Evolutionary conservation across 495 filamentous ascomycete genomes (phyloP), one percentile per base, ranked within the genome.

Genomic region (Usnea hakonensis): DNA sequence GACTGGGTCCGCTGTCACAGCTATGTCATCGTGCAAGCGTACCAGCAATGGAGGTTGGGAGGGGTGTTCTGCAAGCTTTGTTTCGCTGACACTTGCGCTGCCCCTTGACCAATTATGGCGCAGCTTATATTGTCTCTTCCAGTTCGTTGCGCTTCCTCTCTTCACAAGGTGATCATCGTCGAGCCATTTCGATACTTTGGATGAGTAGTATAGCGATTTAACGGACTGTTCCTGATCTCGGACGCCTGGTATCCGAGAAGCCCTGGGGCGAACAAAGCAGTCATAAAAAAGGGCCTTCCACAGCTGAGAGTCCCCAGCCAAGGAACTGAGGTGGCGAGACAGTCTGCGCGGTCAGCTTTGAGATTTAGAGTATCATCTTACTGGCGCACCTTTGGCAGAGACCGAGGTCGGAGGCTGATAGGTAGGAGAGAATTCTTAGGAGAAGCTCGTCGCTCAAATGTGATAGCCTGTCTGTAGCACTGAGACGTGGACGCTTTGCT

Each of bases 271-370:
- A 13, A 98, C 91, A 75, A 96, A 98, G 64, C 87, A 85, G 37
- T 84, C 80, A 76, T 96, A 96, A 75, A 95, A 98, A 37, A 88
- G 79, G 11, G 81, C 79, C 74, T 93, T 96, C 94, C 94, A 98
- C 55, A 98, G 75, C 70, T 96, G 90, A 14, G 87, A 87, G 74
- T 98, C 94, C 63, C 80, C 80, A 21, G 89, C 80, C 17, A 98
- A 77, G n/a, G 74, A 75, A 67, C 86, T 79, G 68, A 96, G 90
- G 44, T 85, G 88, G 50, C 75, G 85, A n/a, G 90, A 96, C 32
- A 95, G 73, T 53, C 87, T 90, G 35, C 69, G 69, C 64, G 41
- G 61, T 60, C 23, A 66, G 46, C 57, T 32, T 26, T 36, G 30
- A 30, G 28, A 11, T 64, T 26, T 63, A 28, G 28, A 48, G 16